Conservation (phyloP, 306 rosid genomes). For the Ormosia emarginata region DNA sequence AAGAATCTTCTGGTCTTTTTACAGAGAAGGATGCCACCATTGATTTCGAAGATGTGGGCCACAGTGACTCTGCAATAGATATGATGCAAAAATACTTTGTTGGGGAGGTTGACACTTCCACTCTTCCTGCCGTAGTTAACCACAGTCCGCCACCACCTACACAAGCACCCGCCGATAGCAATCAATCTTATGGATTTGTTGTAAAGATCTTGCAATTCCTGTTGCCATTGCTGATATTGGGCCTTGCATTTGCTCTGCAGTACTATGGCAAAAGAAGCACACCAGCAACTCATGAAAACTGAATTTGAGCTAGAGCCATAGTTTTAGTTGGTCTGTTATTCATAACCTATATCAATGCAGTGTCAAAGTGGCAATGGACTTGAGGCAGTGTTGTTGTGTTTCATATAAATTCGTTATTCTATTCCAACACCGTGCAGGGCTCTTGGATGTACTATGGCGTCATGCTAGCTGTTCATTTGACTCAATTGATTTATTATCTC, state of each 20-base stretch:
- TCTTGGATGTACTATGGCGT: background rate
- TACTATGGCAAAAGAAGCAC: conserved; percentile 37
- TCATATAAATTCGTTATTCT: background rate
- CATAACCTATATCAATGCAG: background rate
- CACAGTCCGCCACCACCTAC: conserved; percentile 24
- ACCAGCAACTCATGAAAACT: background rate
- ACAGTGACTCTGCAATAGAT: conserved; percentile 58
- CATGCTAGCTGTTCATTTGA: conserved; percentile 8
- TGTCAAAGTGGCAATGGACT: background rate
- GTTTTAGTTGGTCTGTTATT: background rate
- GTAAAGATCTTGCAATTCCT: conserved; percentile 44
- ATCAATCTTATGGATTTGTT: conserved; percentile 34
- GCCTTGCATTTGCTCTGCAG: conserved; percentile 52
- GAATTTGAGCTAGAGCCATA: background rate
- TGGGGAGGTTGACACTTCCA: conserved; percentile 55
- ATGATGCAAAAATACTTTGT: conserved; percentile 55
- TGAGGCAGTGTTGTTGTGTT: background rate
- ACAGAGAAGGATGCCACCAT: conserved; percentile 72
- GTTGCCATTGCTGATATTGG: conserved; percentile 56
- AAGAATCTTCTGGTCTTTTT: background rate
- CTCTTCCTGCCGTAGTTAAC: conserved; percentile 38
- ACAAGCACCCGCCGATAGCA: background rate
- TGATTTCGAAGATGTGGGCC: conserved; percentile 81
- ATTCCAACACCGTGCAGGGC: background rate
- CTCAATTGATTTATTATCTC: background rate